phyloP scores from a whole-genome alignment of 139 green algal species.

The Haematococcus lacustris region DNA sequence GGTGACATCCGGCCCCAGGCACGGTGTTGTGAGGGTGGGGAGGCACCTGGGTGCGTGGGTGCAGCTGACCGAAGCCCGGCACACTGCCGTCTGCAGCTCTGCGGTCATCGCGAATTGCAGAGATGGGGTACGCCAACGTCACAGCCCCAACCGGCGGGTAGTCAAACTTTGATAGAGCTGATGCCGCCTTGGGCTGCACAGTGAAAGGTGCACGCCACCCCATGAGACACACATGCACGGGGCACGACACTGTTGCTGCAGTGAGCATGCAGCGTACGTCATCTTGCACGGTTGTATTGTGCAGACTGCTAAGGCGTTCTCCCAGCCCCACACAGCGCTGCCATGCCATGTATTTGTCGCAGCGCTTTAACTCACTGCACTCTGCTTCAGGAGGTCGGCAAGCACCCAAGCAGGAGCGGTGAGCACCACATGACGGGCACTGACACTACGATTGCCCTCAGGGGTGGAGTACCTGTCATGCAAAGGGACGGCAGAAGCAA shows the following conservation, averaged over 20 bases:
- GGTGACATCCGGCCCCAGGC: too few species aligned
- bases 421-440: slow-evolving; percentile 60
- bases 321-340: background rate
- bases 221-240: background rate
- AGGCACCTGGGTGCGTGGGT: slow-evolving; percentile 82
- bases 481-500: background rate
- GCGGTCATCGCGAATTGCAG: slow-evolving; percentile 69
- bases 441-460: slow-evolving; percentile 45
- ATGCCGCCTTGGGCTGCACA: slow-evolving; percentile 38
- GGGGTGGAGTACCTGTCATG: slow-evolving; percentile 85
- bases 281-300: background rate
- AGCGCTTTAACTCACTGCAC: slow-evolving; percentile 30
- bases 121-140: slow-evolving; percentile 78
- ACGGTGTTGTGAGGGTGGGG: too few species aligned
- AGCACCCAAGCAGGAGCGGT: slow-evolving; percentile 87
- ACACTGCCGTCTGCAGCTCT: slow-evolving; percentile 51
- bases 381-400: slow-evolving; percentile 60
- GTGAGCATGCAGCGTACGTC: background rate
- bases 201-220: too few species aligned
- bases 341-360: background rate
- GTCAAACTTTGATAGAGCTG: slow-evolving; percentile 76
- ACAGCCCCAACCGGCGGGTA: slow-evolving; percentile 94
- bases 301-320: background rate
- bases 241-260: background rate
- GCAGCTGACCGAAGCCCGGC: slow-evolving; percentile 94